These are phyloP conservation scores for Globisporangium cederbergense DNA, from an alignment of 352 stramenopile species.

Conservation along the genomic window DNA sequence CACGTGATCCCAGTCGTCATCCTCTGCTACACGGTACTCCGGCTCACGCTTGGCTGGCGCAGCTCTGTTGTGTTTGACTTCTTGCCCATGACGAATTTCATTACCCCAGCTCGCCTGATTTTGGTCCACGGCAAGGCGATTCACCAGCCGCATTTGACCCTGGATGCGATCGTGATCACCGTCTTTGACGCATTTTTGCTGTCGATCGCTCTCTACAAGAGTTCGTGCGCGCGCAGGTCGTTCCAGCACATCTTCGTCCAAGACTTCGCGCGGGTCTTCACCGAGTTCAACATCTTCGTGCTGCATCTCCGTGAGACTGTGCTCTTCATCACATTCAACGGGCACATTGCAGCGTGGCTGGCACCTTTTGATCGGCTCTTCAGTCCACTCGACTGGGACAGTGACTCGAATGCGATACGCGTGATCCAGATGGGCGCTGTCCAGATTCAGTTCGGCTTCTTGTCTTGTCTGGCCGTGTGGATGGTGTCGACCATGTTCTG, in stretches of 20 bases:
- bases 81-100: slow-evolving; percentile 34
- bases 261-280: slow-evolving; percentile 38
- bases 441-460: slow-evolving; percentile 30
- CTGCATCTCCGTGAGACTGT: slow-evolving; percentile 34
- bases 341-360: slow-evolving; percentile 30
- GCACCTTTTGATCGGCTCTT: slow-evolving; percentile 29
- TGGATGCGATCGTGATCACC: slow-evolving; percentile 24
- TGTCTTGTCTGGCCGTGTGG: slow-evolving; percentile 28
- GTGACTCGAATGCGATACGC: slow-evolving; percentile 6
- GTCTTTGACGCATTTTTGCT: slow-evolving; percentile 25
- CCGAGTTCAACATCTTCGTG: slow-evolving; percentile 43
- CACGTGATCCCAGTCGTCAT: slow-evolving; percentile 14
- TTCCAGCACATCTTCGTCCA: slow-evolving; percentile 36
- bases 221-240: slow-evolving; percentile 20
- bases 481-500: slow-evolving; percentile 29
- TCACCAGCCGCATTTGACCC: slow-evolving; percentile 12
- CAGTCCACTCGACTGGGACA: slow-evolving; percentile 9
- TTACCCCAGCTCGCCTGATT: slow-evolving; percentile 26
- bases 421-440: slow-evolving; percentile 23
- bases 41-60: slow-evolving; percentile 23
- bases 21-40: slow-evolving; percentile 25
- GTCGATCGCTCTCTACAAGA: slow-evolving; percentile 22
- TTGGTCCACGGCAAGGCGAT: slow-evolving; percentile 16
- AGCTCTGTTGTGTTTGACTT: slow-evolving; percentile 39
- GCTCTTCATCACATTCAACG: slow-evolving; percentile 25